Base-by-base conservation (phyloP, 2,329 filamentous ascomycete genomes). In the Cladophialophora immunda region DNA sequence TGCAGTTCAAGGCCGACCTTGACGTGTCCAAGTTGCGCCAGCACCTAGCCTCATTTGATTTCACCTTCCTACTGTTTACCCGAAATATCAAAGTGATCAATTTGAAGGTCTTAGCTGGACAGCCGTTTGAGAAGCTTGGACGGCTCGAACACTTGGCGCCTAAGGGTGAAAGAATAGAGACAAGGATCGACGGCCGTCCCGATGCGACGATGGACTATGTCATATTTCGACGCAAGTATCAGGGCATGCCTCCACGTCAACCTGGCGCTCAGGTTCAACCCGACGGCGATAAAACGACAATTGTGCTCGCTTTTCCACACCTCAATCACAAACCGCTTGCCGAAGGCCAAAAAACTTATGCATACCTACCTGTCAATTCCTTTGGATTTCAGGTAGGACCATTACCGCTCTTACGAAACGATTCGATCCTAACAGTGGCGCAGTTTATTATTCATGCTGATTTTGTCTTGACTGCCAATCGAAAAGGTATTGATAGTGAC, bases 11-110 rank as follows among this genome's bases (percentile, higher is more conserved):
- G 32, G 32, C 61, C 32, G 61, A 50, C 29, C 22, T 63, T 50
- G 50, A 63, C n/a, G 38, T 45, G 38, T 45, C 38, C 38, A 60
- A 22, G 17, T 47, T 65, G 55, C 57, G 36, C 52, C n/a, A 38
- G 4, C 56, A 65, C 29, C 29, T 65, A 8, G 29, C 50, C 64
- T n/a, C 68, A 27, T 29, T 66, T 41, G 60, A 74, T 73, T 50
- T 72, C 70, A 22, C 52, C 55, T 13, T 71, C 57, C 25, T 74
- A 73, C 19, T 72, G 67, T n/a, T 50, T 54, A 38, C 70, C 69
- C 32, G 73, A 45, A 53, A 72, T 27, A 45, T 68, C 65, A 30
- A 71, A 67, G 41, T 67, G 60, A 6, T 63, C 53, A 3, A 68
- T 71, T 55, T 71, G 65, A n/a, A 71, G 58, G n/a, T 66, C 68